These are phyloP conservation scores for Striga asiatica DNA, from an alignment of 257 asterid genomes.

Conservation along the genomic window DNA sequence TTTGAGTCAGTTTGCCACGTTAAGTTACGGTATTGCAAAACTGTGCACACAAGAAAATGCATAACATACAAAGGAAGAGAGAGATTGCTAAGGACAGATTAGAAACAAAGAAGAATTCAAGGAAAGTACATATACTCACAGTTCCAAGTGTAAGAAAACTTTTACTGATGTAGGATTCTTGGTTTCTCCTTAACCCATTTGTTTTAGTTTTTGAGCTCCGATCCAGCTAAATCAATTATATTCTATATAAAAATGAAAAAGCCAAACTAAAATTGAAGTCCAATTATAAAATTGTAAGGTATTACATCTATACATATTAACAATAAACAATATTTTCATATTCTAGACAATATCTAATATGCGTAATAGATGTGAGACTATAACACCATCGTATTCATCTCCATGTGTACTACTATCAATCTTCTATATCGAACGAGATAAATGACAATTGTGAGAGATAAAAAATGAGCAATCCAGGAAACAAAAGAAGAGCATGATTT, in stretches of 20 bases:
- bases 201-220: slow-evolving; percentile 1
- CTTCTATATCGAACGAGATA: slow-evolving; percentile 45
- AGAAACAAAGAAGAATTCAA: background rate
- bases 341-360: slow-evolving; percentile 12
- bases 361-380: slow-evolving; percentile 87
- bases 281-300: slow-evolving; percentile 2
- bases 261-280: background rate
- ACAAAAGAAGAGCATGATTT: background rate
- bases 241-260: background rate
- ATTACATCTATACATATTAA: background rate
- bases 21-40: no score
- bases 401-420: slow-evolving; percentile 93
- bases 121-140: slow-evolving; percentile 22
- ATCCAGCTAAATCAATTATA: background rate
- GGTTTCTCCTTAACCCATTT: background rate
- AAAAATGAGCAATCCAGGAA: no score
- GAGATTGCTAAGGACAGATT: background rate
- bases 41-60: no score
- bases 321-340: background rate
- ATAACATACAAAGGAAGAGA: background rate
- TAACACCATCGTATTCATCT: slow-evolving; percentile 95
- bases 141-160: slow-evolving; percentile 3
- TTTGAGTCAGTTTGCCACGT: no score
- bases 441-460: no score
- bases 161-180: slow-evolving; percentile 1